Evolutionary conservation across 805 yeast species (phyloP), one percentile per base, ranked within the genome.

Genomic region (Teunomyces funiuensis): DNA sequence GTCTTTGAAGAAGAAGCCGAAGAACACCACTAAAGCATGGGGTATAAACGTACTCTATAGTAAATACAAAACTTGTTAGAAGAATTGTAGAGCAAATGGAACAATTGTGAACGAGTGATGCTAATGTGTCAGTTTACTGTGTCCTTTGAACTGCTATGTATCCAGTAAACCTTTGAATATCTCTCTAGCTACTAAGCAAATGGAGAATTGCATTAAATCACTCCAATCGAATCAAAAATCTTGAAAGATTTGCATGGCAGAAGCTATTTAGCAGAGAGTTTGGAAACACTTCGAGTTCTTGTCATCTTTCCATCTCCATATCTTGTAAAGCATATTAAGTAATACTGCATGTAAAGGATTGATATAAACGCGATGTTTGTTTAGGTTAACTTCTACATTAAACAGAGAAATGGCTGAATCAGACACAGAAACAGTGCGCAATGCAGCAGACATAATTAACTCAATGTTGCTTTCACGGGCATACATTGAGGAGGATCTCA

Each of bases 1-100:
- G 90, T 85, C 47, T 77, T 84, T 57, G 88, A 82, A 66, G 88
- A 82, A 65, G 74, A 71, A 34, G 68, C 63, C 50, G 83, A 76
- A 54, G 83, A 77, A 45, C 77, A 74, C 58, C 81, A 78, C 61
- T 74, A 69, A 40, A 41, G 30, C 26, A 26, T 36, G 39, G 25
- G 10, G 25, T 31, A 17, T 31, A 31, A 11, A 31, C n/a, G 22
- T 31, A 14, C 34, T 31, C 34, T 31, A 17, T 31, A 31, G 34
- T 31, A 31, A 31, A 18, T 15, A 7, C 18, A 27, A 31, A 31
- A 31, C 16, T n/a, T 18, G 34, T 13, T 31, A 31, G 23, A 31
- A 14, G 9, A 2, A 0, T 18, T 30, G 25, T 31, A 31, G 25
- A 11, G 13, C 6, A 13, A 6, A 6, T 4, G 16, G 2, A 4